Evolutionary conservation across 2,329 filamentous ascomycete species (phyloP).

Genomic region (Trichoderma cornu-damae): DNA sequence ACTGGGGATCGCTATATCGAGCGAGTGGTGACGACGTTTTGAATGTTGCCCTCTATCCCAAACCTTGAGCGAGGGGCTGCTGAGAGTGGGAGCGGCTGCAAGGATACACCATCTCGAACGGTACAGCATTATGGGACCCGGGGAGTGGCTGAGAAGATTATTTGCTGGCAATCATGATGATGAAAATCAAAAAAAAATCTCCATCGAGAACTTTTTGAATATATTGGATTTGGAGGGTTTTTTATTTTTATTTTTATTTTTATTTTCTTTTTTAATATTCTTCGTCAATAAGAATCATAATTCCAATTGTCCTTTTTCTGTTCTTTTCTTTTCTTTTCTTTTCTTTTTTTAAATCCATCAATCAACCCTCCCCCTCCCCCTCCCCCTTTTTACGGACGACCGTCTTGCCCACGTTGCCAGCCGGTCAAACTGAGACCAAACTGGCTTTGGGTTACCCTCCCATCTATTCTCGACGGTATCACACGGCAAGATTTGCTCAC

Average conservation of each 20-base stretch:
- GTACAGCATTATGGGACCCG: constrained; percentile 12
- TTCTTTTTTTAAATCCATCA: too few relatives aligned
- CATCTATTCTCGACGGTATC: not conserved
- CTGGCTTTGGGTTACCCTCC: not conserved
- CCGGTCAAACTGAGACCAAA: constrained; percentile 6
- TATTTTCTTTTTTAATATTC: not conserved
- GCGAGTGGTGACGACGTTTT: not conserved
- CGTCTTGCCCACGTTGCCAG: not conserved
- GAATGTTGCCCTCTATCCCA: not conserved
- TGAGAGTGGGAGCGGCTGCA: constrained; percentile 1
- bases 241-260: not conserved
- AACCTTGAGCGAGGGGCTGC: not conserved
- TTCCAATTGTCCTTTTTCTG: too few relatives aligned
- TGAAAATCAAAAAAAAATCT: not conserved
- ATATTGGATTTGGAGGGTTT: not conserved
- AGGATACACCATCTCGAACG: constrained; percentile 11
- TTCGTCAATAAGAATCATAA: too few relatives aligned
- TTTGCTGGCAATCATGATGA: not conserved
- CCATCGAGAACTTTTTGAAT: too few relatives aligned
- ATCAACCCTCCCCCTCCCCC: too few relatives aligned
- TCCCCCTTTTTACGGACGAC: too few relatives aligned
- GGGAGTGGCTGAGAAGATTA: not conserved
- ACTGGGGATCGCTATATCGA: not conserved
- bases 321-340: too few relatives aligned
- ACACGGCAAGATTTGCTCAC: not conserved